Evolutionary conservation across 768 basidiomycete genomes (phyloP).

Genomic region (Chalciporus sphaerocephalus): DNA sequence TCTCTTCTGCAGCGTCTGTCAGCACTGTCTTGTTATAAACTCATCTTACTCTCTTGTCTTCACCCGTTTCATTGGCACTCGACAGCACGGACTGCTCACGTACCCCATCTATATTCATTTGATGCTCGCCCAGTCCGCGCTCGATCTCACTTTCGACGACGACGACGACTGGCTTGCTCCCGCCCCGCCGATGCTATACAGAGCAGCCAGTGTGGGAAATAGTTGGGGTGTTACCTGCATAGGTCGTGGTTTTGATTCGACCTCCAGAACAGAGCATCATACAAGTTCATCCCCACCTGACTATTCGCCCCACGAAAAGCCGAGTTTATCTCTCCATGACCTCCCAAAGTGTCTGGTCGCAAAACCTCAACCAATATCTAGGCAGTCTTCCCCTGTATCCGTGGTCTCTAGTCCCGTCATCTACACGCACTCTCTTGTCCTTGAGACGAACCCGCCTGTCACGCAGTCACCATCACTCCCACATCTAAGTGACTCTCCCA

Average conservation of each 20-base stretch:
- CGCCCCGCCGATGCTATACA: slow-evolving; percentile 48
- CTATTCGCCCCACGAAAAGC: slow-evolving; percentile 8
- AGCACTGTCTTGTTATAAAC: slow-evolving; percentile 2
- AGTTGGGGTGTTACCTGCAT: slow-evolving; percentile 87
- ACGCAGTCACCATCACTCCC: slow-evolving; percentile 28
- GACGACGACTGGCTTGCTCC: slow-evolving; percentile 66
- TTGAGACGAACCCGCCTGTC: slow-evolving; percentile 26
- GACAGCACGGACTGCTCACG: neutral
- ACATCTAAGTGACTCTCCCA: slow-evolving; percentile 29
- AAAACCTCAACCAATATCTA: slow-evolving; percentile 7
- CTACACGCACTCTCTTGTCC: slow-evolving; percentile 20
- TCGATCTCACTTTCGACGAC: slow-evolving; percentile 64
- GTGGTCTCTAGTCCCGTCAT: slow-evolving; percentile 20
- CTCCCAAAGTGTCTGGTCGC: slow-evolving; percentile 5
- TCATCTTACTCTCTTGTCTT: neutral
- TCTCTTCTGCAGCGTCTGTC: too few relatives aligned
- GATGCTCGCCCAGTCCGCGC: slow-evolving; percentile 58
- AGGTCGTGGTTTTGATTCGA: slow-evolving; percentile 80
- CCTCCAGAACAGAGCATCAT: slow-evolving; percentile 36
- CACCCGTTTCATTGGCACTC: neutral
- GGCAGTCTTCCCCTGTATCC: slow-evolving; percentile 14
- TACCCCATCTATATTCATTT: neutral
- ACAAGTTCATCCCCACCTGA: slow-evolving; percentile 4
- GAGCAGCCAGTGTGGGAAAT: slow-evolving; percentile 62
- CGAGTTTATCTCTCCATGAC: slow-evolving; percentile 12